A percentile compares a stretch with the other conserved stretches of the same genome.
Conservation (phyloP, 495 filamentous ascomycete genomes). For the Staphylotrichum longicolle region DNA sequence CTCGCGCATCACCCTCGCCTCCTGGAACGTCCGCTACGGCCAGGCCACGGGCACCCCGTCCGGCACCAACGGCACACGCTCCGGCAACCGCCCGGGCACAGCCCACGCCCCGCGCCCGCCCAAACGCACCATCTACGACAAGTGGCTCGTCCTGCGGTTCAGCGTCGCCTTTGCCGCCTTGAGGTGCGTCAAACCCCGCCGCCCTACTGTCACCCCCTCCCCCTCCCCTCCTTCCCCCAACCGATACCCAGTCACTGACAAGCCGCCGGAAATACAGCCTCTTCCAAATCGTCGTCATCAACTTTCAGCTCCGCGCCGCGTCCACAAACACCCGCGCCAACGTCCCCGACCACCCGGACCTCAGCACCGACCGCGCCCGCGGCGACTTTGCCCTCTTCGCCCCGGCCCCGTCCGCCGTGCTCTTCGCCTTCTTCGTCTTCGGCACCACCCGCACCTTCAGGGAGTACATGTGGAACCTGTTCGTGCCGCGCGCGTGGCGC, state of each 20-base stretch:
- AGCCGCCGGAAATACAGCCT: slow-evolving; percentile 4
- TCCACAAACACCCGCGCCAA: slow-evolving; percentile 35
- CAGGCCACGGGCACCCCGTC: slow-evolving; percentile 12
- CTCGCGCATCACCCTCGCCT: slow-evolving; percentile 38
- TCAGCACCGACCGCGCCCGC: slow-evolving; percentile 35
- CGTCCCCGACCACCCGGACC: slow-evolving; percentile 36
- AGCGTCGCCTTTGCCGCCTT: slow-evolving; percentile 47
- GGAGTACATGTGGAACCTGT: slow-evolving; percentile 22
- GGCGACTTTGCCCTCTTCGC: slow-evolving; percentile 45
- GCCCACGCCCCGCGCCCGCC: slow-evolving; percentile 5
- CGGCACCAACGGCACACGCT: slow-evolving; percentile 17
- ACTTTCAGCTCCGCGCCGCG: slow-evolving; percentile 41
- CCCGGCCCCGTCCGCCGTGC: slow-evolving; percentile 42
- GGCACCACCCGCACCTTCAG: slow-evolving; percentile 43
- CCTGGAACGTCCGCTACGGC: slow-evolving; percentile 41
- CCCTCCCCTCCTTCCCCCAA: neutral
- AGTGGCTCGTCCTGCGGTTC: slow-evolving; percentile 47
- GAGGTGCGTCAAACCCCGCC: too few relatives aligned
- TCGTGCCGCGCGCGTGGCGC: slow-evolving; percentile 18
- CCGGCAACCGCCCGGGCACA: neutral
- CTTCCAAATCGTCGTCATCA: slow-evolving; percentile 45
- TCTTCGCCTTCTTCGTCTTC: slow-evolving; percentile 43
- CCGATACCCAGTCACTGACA: neutral
- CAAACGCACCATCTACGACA: slow-evolving; percentile 44
- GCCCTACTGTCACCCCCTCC: too few relatives aligned